phyloP scores from a whole-genome alignment of 345 rosid genomes.

The Gossypium australe region DNA sequence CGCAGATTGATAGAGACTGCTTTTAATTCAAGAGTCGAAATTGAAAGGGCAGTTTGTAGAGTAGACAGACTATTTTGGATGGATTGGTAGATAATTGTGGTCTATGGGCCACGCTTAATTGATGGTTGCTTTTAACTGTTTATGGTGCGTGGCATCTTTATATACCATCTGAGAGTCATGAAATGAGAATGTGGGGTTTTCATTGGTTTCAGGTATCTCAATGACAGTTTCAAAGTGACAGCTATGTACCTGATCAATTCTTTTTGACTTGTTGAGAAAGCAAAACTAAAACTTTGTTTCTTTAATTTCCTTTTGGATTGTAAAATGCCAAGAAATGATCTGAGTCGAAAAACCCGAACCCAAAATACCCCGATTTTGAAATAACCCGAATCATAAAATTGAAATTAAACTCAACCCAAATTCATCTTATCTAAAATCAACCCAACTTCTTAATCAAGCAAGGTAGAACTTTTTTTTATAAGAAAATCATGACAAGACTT shows the following conservation, averaged over 20 bases:
- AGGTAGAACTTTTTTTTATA: not conserved
- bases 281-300: not conserved
- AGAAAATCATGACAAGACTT: not conserved
- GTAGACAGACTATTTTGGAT: not conserved
- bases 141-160: slow-evolving; percentile 10
- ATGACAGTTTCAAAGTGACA: not conserved
- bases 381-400: too few species aligned
- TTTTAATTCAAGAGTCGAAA: slow-evolving; percentile 17
- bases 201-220: slow-evolving; percentile 6
- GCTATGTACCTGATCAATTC: not conserved
- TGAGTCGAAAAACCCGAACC: too few species aligned
- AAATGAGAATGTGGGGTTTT: not conserved
- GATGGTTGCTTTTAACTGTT: not conserved
- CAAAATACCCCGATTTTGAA: too few species aligned
- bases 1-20: slow-evolving; percentile 19
- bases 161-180: not conserved
- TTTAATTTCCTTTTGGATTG: not conserved
- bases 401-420: too few species aligned
- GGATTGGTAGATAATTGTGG: slow-evolving; percentile 11
- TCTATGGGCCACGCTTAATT: slow-evolving; percentile 14
- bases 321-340: not conserved
- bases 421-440: too few species aligned
- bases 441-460: too few species aligned
- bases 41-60: slow-evolving; percentile 8
- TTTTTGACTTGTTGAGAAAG: not conserved